A percentile compares a stretch with the other conserved stretches of the same genome.
Evolutionary conservation across 352 stramenopile genomes (phyloP).

Genomic region (Nothophytophthora sp.): DNA sequence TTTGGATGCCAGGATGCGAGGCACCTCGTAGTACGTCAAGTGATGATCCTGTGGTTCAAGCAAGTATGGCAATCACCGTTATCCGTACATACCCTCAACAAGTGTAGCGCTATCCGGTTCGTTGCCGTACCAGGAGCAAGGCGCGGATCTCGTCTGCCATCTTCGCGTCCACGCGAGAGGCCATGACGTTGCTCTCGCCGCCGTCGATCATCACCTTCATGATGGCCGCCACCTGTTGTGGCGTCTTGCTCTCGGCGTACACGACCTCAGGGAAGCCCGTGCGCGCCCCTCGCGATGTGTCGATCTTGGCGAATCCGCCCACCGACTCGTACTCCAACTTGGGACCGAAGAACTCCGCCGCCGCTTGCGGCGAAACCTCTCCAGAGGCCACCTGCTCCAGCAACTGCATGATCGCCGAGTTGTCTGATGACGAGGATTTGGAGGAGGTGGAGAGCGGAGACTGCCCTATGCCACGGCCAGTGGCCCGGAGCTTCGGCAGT

Average conservation of each 20-base stretch:
- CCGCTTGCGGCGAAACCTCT: conserved; percentile 35
- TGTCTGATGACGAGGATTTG: conserved; percentile 9
- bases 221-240: conserved; percentile 89
- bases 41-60: conserved; percentile 25
- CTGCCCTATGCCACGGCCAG: too few relatives aligned
- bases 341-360: conserved; percentile 25
- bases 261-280: conserved; percentile 96
- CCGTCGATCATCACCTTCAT: conserved; percentile 86
- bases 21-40: conserved; percentile 65
- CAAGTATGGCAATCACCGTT: conserved; percentile 2
- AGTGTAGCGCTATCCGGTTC: not conserved
- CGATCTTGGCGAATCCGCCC: conserved; percentile 79
- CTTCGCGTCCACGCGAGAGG: conserved; percentile 68
- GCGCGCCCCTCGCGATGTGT: conserved; percentile 85
- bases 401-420: conserved; percentile 41
- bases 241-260: conserved; percentile 94
- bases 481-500: not conserved
- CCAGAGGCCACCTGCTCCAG: conserved; percentile 60
- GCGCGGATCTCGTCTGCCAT: conserved; percentile 41
- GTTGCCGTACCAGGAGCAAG: conserved; percentile 37
- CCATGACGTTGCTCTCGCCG: conserved; percentile 70
- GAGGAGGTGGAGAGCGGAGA: conserved; percentile 24
- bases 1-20: conserved; percentile 72
- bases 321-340: conserved; percentile 51
- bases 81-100: not conserved